These are phyloP conservation scores for Misopates orontium DNA, from an alignment of 257 asterid species.

Conservation along the genomic window DNA sequence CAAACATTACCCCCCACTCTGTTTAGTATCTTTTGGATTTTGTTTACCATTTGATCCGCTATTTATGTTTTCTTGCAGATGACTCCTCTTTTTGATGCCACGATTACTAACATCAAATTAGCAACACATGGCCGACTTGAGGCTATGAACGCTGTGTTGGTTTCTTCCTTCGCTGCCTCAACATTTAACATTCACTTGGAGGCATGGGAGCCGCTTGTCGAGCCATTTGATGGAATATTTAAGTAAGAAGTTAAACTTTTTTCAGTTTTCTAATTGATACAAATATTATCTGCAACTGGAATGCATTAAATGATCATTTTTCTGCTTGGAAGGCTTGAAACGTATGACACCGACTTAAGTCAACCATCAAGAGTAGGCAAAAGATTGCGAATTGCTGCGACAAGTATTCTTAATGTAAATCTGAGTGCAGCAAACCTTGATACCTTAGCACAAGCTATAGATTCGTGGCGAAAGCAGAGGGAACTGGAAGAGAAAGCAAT, in stretches of 20 bases:
- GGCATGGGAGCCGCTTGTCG: conserved; percentile 99
- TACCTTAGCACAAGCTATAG: conserved; percentile 68
- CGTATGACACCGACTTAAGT: conserved; percentile 66
- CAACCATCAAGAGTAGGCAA: conserved; percentile 67
- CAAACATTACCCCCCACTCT: conserved; percentile 15
- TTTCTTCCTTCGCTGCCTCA: conserved; percentile 91
- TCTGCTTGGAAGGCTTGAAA: conserved; percentile 73
- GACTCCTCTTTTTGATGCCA: conserved; percentile 96
- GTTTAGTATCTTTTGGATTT: conserved; percentile 20
- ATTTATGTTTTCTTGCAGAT: conserved; percentile 51
- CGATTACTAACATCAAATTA: conserved; percentile 88
- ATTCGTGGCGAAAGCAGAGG: conserved; percentile 91
- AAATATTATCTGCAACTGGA: conserved; percentile 22
- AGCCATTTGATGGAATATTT: conserved; percentile 97
- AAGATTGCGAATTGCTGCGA: conserved; percentile 82
- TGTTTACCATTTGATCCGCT: conserved; percentile 27
- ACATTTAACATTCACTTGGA: conserved; percentile 84
- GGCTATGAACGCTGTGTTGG: conserved; percentile 85
- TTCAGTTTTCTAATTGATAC: conserved; percentile 22
- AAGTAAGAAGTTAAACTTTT: conserved; percentile 54
- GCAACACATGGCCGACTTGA: conserved; percentile 92
- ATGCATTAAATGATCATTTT: conserved; percentile 29
- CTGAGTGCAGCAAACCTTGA: conserved; percentile 85
- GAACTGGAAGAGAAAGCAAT: conserved; percentile 90
- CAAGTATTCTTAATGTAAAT: conserved; percentile 79